phyloP scores from a whole-genome alignment of 2,329 filamentous ascomycete species.

The Septoria linicola region DNA sequence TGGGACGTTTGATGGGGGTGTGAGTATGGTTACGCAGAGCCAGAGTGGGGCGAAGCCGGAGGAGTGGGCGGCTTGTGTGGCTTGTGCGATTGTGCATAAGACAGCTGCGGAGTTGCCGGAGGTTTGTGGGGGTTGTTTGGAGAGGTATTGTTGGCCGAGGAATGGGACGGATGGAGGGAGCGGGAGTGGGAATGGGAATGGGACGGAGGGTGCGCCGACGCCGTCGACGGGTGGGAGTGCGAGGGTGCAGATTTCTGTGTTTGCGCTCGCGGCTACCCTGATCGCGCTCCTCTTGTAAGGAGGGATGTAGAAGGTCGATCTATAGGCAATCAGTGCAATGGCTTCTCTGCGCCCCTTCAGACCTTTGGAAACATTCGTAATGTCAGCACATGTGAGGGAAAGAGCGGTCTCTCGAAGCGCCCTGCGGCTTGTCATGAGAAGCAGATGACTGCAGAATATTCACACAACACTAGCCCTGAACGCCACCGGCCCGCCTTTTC shows the following conservation, averaged over 20 bases:
- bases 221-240: too few species aligned
- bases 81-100: slow-evolving; percentile 21
- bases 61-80: slow-evolving; percentile 18
- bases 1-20: slow-evolving; percentile 8
- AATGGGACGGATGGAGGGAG: neutral
- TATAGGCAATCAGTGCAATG: too few species aligned
- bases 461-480: neutral
- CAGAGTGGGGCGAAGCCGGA: neutral
- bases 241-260: too few species aligned
- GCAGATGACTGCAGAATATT: neutral
- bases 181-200: too few species aligned
- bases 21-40: slow-evolving; percentile 16
- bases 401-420: slow-evolving; percentile 2
- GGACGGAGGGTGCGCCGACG: too few species aligned
- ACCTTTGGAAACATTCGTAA: too few species aligned
- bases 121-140: slow-evolving; percentile 12
- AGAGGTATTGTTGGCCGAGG: slow-evolving; percentile 20
- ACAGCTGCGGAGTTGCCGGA: slow-evolving; percentile 12
- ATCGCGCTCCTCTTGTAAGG: too few species aligned
- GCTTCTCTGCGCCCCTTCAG: too few species aligned
- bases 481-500: neutral
- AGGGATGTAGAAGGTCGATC: too few species aligned
- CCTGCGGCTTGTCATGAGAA: slow-evolving; percentile 1
- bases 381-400: too few species aligned
- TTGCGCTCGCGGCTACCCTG: too few species aligned